A percentile compares a stretch with the other conserved stretches of the same genome.
Evolutionary conservation across 2,329 filamentous ascomycete species (phyloP).

Genomic region (Alternaria consortialis): DNA sequence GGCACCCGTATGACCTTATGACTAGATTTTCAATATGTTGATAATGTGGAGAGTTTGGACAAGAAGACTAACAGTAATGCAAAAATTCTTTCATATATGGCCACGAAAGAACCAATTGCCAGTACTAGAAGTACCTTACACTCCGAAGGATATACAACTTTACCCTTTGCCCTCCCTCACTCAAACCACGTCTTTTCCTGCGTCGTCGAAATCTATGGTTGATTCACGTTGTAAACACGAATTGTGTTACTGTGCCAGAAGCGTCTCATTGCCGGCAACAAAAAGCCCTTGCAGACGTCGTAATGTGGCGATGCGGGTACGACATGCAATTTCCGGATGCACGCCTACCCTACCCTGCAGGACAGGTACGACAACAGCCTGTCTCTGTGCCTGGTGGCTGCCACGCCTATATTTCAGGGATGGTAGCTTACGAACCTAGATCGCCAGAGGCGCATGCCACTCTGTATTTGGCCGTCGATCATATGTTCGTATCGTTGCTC

Average conservation of each 20-base stretch:
- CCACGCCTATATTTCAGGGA: conserved; percentile 8
- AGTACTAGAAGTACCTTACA: not conserved
- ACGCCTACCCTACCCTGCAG: not conserved
- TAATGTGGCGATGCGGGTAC: not conserved
- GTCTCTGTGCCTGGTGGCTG: not conserved
- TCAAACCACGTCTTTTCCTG: not conserved
- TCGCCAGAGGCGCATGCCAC: conserved; percentile 12
- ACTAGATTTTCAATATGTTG: too few species aligned
- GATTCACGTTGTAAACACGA: not conserved
- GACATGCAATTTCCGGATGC: not conserved
- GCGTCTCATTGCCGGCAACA: not conserved
- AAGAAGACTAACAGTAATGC: too few species aligned
- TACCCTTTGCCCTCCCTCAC: not conserved
- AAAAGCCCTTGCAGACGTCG: not conserved
- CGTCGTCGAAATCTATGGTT: not conserved
- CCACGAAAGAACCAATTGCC: too few species aligned
- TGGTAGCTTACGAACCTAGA: not conserved
- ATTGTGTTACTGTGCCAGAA: not conserved
- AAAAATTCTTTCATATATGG: too few species aligned
- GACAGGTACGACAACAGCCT: not conserved
- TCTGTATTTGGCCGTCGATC: conserved; percentile 3
- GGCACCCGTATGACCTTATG: too few species aligned
- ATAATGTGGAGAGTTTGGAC: too few species aligned
- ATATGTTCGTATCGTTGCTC: not conserved
- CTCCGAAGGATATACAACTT: not conserved